Evolutionary conservation across 2,329 filamentous ascomycete species (phyloP).

Genomic region (Cucurbitaria berberidis): DNA sequence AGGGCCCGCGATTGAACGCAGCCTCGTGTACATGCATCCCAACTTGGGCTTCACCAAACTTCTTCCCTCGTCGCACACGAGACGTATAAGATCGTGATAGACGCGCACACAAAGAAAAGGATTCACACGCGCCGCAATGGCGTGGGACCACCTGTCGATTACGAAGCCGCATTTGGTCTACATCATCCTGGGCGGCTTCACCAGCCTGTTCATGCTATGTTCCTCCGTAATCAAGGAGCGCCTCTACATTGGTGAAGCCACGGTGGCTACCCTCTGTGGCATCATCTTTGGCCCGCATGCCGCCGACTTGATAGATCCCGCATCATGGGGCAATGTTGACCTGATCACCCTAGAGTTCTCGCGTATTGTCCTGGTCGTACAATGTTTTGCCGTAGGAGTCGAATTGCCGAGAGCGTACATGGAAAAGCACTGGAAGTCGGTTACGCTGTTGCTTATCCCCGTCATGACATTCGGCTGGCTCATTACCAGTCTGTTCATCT

Average conservation of each 20-base stretch:
- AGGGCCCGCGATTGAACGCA: conserved; percentile 59
- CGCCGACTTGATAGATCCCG: conserved; percentile 78
- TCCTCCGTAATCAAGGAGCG: conserved; percentile 98
- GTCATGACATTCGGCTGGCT: conserved; percentile 99
- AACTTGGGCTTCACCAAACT: conserved; percentile 23
- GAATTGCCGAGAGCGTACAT: conserved; percentile 94
- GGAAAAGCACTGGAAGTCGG: conserved; percentile 96
- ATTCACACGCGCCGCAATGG: conserved; percentile 59
- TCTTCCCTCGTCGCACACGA: conserved; percentile 25
- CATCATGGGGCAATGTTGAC: conserved; percentile 80
- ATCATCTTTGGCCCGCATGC: conserved; percentile 89
- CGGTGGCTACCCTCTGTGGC: conserved; percentile 85
- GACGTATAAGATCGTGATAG: background rate
- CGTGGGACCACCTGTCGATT: conserved; percentile 81
- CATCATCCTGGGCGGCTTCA: conserved; percentile 97
- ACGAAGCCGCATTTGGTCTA: conserved; percentile 98
- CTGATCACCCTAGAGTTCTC: conserved; percentile 89
- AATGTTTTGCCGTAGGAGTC: conserved; percentile 91
- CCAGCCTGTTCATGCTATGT: conserved; percentile 96
- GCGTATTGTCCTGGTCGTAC: conserved; percentile 85
- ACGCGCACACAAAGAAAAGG: background rate
- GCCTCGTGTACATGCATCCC: conserved; percentile 55
- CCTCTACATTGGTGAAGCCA: conserved; percentile 98
- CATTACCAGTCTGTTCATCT: conserved; percentile 89
- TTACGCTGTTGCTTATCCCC: conserved; percentile 83